Evolutionary conservation across 768 basidiomycete genomes (phyloP), one percentile per base, ranked within the genome.

Genomic region (Clitopilus passeckerianus): DNA sequence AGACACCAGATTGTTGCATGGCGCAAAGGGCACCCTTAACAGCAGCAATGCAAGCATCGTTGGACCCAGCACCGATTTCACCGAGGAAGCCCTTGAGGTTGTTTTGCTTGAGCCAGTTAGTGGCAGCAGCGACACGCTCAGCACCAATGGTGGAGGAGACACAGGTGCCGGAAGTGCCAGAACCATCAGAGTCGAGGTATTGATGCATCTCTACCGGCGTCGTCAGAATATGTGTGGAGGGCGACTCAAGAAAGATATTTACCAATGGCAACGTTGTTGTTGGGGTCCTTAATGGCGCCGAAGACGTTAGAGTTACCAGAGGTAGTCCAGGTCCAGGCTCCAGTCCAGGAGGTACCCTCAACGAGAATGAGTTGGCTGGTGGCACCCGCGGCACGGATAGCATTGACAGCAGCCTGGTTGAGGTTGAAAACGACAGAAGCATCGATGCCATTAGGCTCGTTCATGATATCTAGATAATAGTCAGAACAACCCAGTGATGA

Each of bases 181-280:
- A 85, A 62, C 82, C 79, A 65, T 87, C 85, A 34, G 78, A 80
- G 70, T 86, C 85, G 63, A 87, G 84, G 74, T 87, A 87, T 68
- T 87, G 84, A 69, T 87, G 85, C 83, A 86, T 86, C 67, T 87
- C 83, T 81, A 65, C 3, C 53, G 24, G 1, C 14, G 15, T 54
- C 9, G 52, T 23, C 18, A 46, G 18, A 12, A 59, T 15, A 34
- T 5, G 44, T 56, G 18, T 56, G 34, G 43, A 34, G n/a, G 22
- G 27, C 34, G 43, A 23, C 53, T 18, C 52, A 63, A 41, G 10
- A 20, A 22, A 30, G 20, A n/a, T 33, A 65, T 75, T 56, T 61
- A 84, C 83, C 70, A 61, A 86, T 82, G 34, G 83, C 85, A 59
- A 81, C 66, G 68, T 86, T 86, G 74, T 85, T 84, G 72, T 79